Conservation (phyloP, 352 stramenopile genomes). For the Peronospora tabacina region DNA sequence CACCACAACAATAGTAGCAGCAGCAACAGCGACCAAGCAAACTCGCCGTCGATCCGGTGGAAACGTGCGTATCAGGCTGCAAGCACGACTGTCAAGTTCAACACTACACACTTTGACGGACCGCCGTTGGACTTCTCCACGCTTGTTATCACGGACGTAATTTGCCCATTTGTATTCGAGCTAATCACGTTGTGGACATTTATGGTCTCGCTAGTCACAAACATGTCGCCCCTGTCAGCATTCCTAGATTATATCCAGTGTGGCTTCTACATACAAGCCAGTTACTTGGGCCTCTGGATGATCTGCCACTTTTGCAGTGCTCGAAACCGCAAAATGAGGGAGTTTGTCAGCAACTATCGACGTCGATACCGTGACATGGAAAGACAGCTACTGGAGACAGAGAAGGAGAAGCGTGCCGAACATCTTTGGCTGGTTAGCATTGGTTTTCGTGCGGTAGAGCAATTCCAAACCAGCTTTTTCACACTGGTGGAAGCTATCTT, state of each 20-base stretch:
- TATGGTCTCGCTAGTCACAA: constrained; percentile 43
- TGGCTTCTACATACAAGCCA: constrained; percentile 67
- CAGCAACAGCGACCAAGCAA: constrained; percentile 17
- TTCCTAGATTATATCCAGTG: constrained; percentile 81
- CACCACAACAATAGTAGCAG: constrained; percentile 26
- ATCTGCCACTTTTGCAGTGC: constrained; percentile 81
- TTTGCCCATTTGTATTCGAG: constrained; percentile 79
- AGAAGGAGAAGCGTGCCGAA: constrained; percentile 76
- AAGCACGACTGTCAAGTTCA: constrained; percentile 63
- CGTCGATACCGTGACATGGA: constrained; percentile 69
- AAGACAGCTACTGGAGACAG: constrained; percentile 56
- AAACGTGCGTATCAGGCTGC: constrained; percentile 65
- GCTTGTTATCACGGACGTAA: constrained; percentile 74
- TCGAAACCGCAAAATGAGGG: constrained; percentile 80
- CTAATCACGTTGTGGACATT: constrained; percentile 69
- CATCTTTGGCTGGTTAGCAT: constrained; percentile 81
- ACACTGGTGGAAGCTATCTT: constrained; percentile 36
- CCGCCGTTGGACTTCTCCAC: constrained; percentile 78
- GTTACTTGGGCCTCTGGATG: constrained; percentile 74
- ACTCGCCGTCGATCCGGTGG: constrained; percentile 41
- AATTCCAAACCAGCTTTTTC: constrained; percentile 60
- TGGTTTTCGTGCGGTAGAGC: constrained; percentile 72
- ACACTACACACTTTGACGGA: constrained; percentile 71
- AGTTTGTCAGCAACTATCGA: constrained; percentile 84
- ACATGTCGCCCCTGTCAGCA: constrained; percentile 54